Conservation (phyloP, 1,139 yeast species). For the Yamadazyma dendronema region DNA sequence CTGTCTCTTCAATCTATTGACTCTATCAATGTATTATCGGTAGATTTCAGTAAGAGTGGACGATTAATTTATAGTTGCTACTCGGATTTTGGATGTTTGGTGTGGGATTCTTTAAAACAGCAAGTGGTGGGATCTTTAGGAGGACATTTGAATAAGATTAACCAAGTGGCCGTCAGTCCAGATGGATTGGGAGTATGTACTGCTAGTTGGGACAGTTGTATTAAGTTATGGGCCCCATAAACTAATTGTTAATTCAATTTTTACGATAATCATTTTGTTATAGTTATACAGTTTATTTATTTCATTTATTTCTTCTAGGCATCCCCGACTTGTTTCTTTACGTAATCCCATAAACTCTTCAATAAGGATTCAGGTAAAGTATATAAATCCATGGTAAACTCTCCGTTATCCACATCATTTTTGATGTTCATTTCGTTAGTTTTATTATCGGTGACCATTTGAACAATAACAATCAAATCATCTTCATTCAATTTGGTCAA, state of each 20-base stretch:
- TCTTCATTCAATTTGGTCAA: conserved; percentile 87
- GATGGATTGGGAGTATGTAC: conserved; percentile 76
- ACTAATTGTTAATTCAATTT: background rate
- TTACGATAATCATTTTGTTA: no score
- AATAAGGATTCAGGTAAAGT: conserved; percentile 90
- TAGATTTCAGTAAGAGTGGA: conserved; percentile 77
- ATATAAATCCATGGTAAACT: conserved; percentile 92
- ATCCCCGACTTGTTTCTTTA: conserved; percentile 61
- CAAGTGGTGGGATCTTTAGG: conserved; percentile 60
- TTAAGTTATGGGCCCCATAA: conserved; percentile 54
- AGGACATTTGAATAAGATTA: conserved; percentile 56
- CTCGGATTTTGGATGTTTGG: conserved; percentile 69
- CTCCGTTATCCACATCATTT: conserved; percentile 95
- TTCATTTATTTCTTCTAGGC: conserved; percentile 15
- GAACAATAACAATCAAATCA: conserved; percentile 90
- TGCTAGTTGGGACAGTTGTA: conserved; percentile 68
- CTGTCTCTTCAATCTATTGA: conserved; percentile 14
- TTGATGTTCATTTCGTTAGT: conserved; percentile 95
- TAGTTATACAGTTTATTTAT: background rate
- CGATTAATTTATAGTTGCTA: conserved; percentile 73
- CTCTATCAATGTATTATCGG: conserved; percentile 46
- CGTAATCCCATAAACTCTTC: conserved; percentile 94
- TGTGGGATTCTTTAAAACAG: conserved; percentile 76
- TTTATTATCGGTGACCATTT: conserved; percentile 95
- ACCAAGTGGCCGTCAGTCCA: conserved; percentile 64